These are phyloP conservation scores for Alternaria solani DNA, from an alignment of 2,329 filamentous ascomycete species.

Conservation along the genomic window DNA sequence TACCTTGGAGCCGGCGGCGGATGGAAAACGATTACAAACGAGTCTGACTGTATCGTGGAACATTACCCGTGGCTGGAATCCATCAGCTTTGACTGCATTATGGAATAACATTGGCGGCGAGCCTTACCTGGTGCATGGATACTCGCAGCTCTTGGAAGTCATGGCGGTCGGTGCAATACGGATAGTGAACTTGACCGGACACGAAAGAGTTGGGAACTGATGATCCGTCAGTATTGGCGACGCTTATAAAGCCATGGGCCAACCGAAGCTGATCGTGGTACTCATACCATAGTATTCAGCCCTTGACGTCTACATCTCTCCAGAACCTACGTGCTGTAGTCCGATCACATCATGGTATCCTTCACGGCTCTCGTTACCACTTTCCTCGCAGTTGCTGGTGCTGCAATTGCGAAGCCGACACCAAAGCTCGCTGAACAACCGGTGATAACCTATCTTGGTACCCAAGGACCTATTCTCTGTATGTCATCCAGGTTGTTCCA, in stretches of 20 bases:
- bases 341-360: constrained; percentile 26
- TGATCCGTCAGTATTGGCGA: neutral
- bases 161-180: constrained; percentile 18
- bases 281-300: neutral
- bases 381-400: constrained; percentile 25
- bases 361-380: constrained; percentile 32
- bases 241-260: constrained; percentile 1
- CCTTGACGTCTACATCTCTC: neutral
- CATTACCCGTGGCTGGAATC: neutral
- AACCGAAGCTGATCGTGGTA: neutral
- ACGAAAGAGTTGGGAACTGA: neutral
- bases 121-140: constrained; percentile 14
- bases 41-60: constrained; percentile 11
- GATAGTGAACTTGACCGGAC: neutral
- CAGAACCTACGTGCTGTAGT: neutral
- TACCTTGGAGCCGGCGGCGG: constrained; percentile 20
- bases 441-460: constrained; percentile 44
- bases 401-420: constrained; percentile 26
- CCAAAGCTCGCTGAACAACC: constrained; percentile 36
- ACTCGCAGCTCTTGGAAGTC: constrained; percentile 27
- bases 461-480: constrained; percentile 42
- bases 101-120: constrained; percentile 8
- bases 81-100: constrained; percentile 3
- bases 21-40: constrained; percentile 21
- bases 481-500: neutral